These are phyloP conservation scores for Eucalyptus pauciflora DNA, from an alignment of 345 rosid species.

Conservation along the genomic window DNA sequence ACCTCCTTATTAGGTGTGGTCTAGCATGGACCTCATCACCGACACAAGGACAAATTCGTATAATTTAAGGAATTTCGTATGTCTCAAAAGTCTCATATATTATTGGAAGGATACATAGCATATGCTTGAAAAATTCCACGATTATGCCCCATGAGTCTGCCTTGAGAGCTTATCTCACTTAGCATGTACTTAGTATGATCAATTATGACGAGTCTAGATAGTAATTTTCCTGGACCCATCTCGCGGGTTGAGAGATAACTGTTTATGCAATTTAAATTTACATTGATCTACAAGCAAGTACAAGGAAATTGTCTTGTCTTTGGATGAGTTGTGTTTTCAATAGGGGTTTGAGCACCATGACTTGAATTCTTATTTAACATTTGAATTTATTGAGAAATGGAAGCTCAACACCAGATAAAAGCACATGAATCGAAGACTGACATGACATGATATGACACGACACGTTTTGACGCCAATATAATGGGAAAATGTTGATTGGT, in stretches of 20 bases:
- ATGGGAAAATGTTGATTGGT: background rate
- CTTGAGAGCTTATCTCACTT: background rate
- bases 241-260: background rate
- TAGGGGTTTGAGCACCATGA: background rate
- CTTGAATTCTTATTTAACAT: background rate
- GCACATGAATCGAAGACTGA: background rate
- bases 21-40: background rate
- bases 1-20: background rate
- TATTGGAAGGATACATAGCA: background rate
- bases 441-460: accelerated
- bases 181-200: background rate
- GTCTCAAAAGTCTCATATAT: background rate
- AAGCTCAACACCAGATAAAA: background rate
- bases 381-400: background rate
- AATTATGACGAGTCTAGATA: background rate
- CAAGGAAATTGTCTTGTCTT: background rate
- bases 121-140: background rate
- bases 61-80: background rate
- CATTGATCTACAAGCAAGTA: background rate
- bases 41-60: background rate
- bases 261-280: background rate
- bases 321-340: background rate
- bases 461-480: background rate
- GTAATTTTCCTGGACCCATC: background rate
- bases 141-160: background rate